phyloP scores from a whole-genome alignment of 2,329 filamentous ascomycete species.

The Fusarium nodosum region DNA sequence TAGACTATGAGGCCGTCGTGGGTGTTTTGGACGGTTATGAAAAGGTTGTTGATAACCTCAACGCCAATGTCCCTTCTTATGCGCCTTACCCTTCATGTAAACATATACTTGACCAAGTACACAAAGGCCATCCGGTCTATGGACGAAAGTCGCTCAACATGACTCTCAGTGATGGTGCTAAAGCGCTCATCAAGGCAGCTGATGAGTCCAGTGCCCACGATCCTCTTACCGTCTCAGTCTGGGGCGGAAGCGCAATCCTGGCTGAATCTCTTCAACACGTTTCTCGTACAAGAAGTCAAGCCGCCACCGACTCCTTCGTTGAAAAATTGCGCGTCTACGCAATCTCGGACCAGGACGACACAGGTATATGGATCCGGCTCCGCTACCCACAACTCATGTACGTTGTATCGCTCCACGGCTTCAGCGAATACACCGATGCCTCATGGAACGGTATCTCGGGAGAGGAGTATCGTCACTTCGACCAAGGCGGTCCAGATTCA shows the following conservation, averaged over 20 bases:
- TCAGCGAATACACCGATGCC: constrained; percentile 66
- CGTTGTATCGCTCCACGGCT: constrained; percentile 67
- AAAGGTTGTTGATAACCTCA: constrained; percentile 50
- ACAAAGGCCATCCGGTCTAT: constrained; percentile 39
- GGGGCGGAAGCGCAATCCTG: constrained; percentile 67
- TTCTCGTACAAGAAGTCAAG: constrained; percentile 31
- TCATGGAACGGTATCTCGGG: constrained; percentile 66
- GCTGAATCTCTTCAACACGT: constrained; percentile 62
- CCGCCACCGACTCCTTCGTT: constrained; percentile 54
- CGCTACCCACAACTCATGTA: constrained; percentile 68
- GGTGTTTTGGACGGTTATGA: constrained; percentile 38
- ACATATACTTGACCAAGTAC: neutral
- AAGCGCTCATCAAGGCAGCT: constrained; percentile 56
- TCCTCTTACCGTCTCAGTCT: constrained; percentile 65
- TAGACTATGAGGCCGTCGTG: constrained; percentile 49
- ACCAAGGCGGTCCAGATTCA: constrained; percentile 16
- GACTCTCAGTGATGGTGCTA: constrained; percentile 53
- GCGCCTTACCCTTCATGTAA: constrained; percentile 8
- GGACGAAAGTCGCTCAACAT: constrained; percentile 39
- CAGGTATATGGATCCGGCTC: constrained; percentile 67
- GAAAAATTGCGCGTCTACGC: constrained; percentile 64
- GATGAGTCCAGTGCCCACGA: constrained; percentile 36
- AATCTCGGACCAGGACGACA: constrained; percentile 72
- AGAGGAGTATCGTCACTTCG: constrained; percentile 23
- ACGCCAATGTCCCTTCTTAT: constrained; percentile 6